phyloP scores from a whole-genome alignment of 495 filamentous ascomycete genomes.

The Penicillium bialowiezense region DNA sequence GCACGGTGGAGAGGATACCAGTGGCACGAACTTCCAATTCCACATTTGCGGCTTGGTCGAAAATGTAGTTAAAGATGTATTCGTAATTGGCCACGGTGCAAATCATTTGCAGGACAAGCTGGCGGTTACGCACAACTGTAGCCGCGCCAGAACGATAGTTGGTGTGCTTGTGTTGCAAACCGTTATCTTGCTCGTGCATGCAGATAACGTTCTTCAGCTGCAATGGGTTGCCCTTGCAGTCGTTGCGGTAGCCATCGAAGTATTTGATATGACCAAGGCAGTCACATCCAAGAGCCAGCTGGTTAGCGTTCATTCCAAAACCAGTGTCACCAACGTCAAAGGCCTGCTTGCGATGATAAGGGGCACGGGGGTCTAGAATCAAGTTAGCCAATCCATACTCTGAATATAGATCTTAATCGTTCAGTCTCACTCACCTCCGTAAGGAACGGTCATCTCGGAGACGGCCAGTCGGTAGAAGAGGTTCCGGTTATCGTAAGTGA shows the following conservation, averaged over 20 bases:
- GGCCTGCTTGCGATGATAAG: slow-evolving; percentile 65
- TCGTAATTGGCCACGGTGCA: slow-evolving; percentile 81
- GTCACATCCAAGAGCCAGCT: slow-evolving; percentile 64
- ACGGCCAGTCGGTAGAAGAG: slow-evolving; percentile 68
- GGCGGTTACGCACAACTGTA: slow-evolving; percentile 57
- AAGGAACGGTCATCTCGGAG: slow-evolving; percentile 73
- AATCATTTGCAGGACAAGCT: slow-evolving; percentile 70
- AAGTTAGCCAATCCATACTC: slow-evolving; percentile 6
- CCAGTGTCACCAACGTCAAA: slow-evolving; percentile 70
- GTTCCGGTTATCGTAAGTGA: slow-evolving; percentile 65
- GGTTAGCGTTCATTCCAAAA: slow-evolving; percentile 64
- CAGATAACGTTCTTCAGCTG: slow-evolving; percentile 58
- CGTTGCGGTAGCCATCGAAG: slow-evolving; percentile 56
- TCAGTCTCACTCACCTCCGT: slow-evolving; percentile 33
- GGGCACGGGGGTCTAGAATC: slow-evolving; percentile 60
- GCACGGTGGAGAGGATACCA: slow-evolving; percentile 80
- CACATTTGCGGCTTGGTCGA: slow-evolving; percentile 81
- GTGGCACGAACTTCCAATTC: slow-evolving; percentile 81
- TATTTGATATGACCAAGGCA: slow-evolving; percentile 68
- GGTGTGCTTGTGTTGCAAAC: slow-evolving; percentile 65
- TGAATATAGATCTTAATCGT: too few species aligned
- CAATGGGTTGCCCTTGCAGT: slow-evolving; percentile 53
- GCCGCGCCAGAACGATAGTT: slow-evolving; percentile 63
- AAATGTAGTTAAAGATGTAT: slow-evolving; percentile 80
- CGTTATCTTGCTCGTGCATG: slow-evolving; percentile 67